Conservation (phyloP, 2,329 filamentous ascomycete species). For the Neoascochyta sp. region DNA sequence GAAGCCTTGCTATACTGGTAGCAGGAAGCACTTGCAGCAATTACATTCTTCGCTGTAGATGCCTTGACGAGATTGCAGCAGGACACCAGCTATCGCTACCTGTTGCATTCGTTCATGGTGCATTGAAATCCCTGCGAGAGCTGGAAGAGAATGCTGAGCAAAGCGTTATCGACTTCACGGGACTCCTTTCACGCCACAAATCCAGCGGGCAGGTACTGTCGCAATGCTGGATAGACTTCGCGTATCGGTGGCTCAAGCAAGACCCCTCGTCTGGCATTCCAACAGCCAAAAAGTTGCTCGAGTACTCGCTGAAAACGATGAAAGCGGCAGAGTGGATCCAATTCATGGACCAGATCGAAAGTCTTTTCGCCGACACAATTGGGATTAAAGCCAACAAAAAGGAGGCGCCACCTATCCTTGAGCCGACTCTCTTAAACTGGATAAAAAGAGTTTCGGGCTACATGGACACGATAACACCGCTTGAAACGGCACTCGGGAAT, state of each 20-base stretch:
- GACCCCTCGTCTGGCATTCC: slow-evolving; percentile 3
- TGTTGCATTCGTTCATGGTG: slow-evolving; percentile 8
- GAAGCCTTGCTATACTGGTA: slow-evolving; percentile 16
- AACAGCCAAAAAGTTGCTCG: slow-evolving; percentile 4
- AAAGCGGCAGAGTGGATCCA: slow-evolving; percentile 18
- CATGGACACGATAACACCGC: slow-evolving; percentile 10
- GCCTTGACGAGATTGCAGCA: slow-evolving; percentile 16
- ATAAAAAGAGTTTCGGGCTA: slow-evolving; percentile 4
- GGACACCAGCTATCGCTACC: slow-evolving; percentile 5
- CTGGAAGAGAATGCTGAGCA: slow-evolving; percentile 4
- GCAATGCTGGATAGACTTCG: slow-evolving; percentile 23
- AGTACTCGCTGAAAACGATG: slow-evolving; percentile 16
- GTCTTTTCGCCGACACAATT: slow-evolving; percentile 18
- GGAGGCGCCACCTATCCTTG: slow-evolving; percentile 9
- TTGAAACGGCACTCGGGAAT: slow-evolving; percentile 13
- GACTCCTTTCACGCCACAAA: slow-evolving; percentile 11
- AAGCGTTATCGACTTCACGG: slow-evolving; percentile 16
- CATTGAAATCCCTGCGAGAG: slow-evolving; percentile 9
- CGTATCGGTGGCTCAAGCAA: slow-evolving; percentile 14
- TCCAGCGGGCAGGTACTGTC: no score
- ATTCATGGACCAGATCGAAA: slow-evolving; percentile 18
- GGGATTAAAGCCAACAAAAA: no score
- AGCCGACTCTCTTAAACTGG: slow-evolving; percentile 4
- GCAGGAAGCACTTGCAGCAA: slow-evolving; percentile 7
- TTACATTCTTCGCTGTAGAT: slow-evolving; percentile 10